Evolutionary conservation across 2,329 filamentous ascomycete species (phyloP).

Genomic region (Penicillium sp.): DNA sequence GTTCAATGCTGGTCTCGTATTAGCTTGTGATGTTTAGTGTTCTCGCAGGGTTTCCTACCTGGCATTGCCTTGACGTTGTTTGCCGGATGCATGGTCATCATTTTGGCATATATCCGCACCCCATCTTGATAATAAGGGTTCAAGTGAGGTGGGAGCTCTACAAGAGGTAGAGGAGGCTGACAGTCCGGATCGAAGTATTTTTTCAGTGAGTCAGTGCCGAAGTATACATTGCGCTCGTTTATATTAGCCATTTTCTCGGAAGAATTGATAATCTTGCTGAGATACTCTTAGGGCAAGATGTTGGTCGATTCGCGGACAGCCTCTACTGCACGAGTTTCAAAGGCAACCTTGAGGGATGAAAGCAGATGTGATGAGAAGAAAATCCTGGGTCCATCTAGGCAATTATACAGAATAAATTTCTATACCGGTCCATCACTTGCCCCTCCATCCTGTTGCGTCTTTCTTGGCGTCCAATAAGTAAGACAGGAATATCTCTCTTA

Average conservation of each 20-base stretch:
- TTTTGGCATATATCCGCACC: slow-evolving; percentile 63
- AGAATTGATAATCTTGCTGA: background rate
- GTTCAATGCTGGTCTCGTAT: slow-evolving; percentile 45
- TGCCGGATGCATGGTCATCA: slow-evolving; percentile 63
- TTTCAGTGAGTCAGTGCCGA: slow-evolving; percentile 55
- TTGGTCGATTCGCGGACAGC: background rate
- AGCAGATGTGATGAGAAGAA: background rate
- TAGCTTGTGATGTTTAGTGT: background rate
- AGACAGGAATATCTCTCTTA: background rate
- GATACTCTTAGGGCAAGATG: background rate
- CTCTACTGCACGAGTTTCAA: background rate
- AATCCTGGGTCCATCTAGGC: background rate
- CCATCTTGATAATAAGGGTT: slow-evolving; percentile 59
- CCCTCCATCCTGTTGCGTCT: slow-evolving; percentile 8
- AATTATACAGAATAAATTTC: slow-evolving; percentile 12
- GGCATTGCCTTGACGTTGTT: slow-evolving; percentile 66
- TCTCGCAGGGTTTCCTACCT: slow-evolving; percentile 16
- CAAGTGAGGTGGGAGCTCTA: slow-evolving; percentile 58
- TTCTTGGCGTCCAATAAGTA: slow-evolving; percentile 14
- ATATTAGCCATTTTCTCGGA: slow-evolving; percentile 22
- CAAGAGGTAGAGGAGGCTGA: slow-evolving; percentile 58
- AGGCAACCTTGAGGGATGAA: background rate
- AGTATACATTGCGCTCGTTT: slow-evolving; percentile 55
- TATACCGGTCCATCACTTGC: background rate
- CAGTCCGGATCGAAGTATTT: slow-evolving; percentile 61